Base-by-base conservation (phyloP, 192 early-diverging fungal genomes). In the Backusella australiensis region DNA sequence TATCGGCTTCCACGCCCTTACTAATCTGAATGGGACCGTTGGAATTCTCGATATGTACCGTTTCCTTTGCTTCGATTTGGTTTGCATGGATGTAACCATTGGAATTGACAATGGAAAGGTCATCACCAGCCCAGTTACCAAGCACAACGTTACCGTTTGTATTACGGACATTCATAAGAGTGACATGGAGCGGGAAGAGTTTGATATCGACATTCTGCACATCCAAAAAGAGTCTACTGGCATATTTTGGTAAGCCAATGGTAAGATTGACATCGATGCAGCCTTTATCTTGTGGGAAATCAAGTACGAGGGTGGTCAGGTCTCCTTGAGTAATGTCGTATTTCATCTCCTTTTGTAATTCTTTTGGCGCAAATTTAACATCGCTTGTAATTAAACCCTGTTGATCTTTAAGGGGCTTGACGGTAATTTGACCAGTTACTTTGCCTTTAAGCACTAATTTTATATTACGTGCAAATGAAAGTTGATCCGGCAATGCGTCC, bases 381-480 rank as follows among this genome's bases (percentile, higher is more conserved):
- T 63, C 56, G 56, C 56, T 63, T 63, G 56, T 63, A 26, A 63
- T 63, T 63, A 63, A 63, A 63, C 56, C 56, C 8, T 63, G 56
- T 3, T 63, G 56, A 29, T 63, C 56, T 29, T 63, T 63, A 26
- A 63, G 56, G 56, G 56, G 56, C 8, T 63, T 63, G 23, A 63
- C 56, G 0, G 56, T 63, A 3, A 63, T 29, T 63, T 63, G 56
- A 12, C 56, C 56, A 29, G 56, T 14, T 63, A 63, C 56, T 63
- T 63, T 63, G 12, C 56, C 56, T 29, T 63, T 63, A 4, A 63
- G 21, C 11, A 63, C 56, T 9, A 63, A 9, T 63, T 63, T 63
- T 8, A 63, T 63, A 26, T 63, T 63, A 29, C 56, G 56, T 63
- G 23, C 23, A 63, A 63, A 63, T 63, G 56, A 63, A 29, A 63